These are phyloP conservation scores for Periconia sp. DNA, from an alignment of 2,329 filamentous ascomycete genomes.

Conservation along the genomic window DNA sequence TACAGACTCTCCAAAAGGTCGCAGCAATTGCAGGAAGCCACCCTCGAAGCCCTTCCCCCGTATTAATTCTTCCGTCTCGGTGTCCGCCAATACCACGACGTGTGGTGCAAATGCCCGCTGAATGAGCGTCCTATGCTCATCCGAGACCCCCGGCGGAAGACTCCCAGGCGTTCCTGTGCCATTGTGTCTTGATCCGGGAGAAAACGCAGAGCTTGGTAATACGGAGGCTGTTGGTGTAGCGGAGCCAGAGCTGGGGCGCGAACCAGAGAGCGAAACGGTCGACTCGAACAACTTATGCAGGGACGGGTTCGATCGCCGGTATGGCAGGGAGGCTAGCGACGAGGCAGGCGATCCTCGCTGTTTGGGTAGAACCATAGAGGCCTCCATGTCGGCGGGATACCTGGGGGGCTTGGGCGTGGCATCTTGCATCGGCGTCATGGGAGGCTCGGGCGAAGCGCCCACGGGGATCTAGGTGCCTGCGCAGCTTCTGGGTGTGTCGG, in stretches of 20 bases:
- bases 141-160: slow-evolving; percentile 51
- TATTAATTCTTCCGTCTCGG: slow-evolving; percentile 81
- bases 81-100: slow-evolving; percentile 84
- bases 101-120: slow-evolving; percentile 87
- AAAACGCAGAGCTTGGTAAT: slow-evolving; percentile 51
- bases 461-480: slow-evolving; percentile 37
- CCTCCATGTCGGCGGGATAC: slow-evolving; percentile 66
- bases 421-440: slow-evolving; percentile 50
- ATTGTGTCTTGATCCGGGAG: slow-evolving; percentile 46
- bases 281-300: slow-evolving; percentile 60
- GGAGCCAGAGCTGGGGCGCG: slow-evolving; percentile 49
- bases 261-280: slow-evolving; percentile 52
- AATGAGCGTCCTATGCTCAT: slow-evolving; percentile 70
- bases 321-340: slow-evolving; percentile 64
- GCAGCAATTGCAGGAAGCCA: slow-evolving; percentile 82
- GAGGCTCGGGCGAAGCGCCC: slow-evolving; percentile 45
- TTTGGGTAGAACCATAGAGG: slow-evolving; percentile 66
- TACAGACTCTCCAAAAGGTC: slow-evolving; percentile 89
- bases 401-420: slow-evolving; percentile 43
- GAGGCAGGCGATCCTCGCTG: slow-evolving; percentile 63
- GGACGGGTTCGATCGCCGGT: slow-evolving; percentile 59
- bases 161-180: slow-evolving; percentile 47
- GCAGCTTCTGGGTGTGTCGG: slow-evolving; percentile 30
- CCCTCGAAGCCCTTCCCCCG: slow-evolving; percentile 82
- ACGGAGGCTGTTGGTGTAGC: slow-evolving; percentile 48